Base-by-base conservation (phyloP, 768 basidiomycete species). In the Pleurotus pulmonarius region DNA sequence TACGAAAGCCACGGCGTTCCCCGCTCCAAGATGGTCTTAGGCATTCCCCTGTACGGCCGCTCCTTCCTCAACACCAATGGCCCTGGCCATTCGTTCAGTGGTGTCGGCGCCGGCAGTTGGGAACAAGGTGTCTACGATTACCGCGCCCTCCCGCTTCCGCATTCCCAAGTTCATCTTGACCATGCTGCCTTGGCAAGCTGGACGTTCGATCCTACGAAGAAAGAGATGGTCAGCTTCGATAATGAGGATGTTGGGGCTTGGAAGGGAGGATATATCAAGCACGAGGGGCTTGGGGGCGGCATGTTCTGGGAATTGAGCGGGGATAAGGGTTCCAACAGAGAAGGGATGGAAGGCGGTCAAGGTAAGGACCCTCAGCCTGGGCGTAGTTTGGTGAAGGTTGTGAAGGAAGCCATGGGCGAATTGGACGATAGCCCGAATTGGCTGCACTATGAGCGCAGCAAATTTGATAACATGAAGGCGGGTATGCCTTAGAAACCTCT, bases 301-400 rank as follows among this genome's bases (percentile, higher is more conserved):
- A 99, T 99, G 97, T 88, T 88, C 62, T 94, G 92, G 92, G 92
- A 95, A 68, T 75, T 96, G 41, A 89, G 87, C 61, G 93, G 92
- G 2, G 96, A 98, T 72, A 92, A 93, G 68, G 83, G 83, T 1
- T 46, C 41, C 20, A 62, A 68, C 26, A 80, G 89, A 51, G 83
- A 88, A 39, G 88, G 83, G 12, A 86, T 92, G 83, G 90, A 92
- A 60, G 70, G 72, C 6, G 88, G 90, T 2, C 77, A 72, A 1
- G 91, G 90, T 2, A 94, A 94, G 69, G 87, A 87, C 24, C 76
- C 78, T 3, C 83, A 88, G 60, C 81, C 84, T 26, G 86, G 92
- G 3, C 67, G 69, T 58, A 91, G 89, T 63, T 73, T 96, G 61
- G 83, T 95, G 16, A 76, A 75, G 59, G 78, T 87, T 22, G 88